Conservation (phyloP, 1,284 basidiomycete genomes). For the Veloboletus limbatus region DNA sequence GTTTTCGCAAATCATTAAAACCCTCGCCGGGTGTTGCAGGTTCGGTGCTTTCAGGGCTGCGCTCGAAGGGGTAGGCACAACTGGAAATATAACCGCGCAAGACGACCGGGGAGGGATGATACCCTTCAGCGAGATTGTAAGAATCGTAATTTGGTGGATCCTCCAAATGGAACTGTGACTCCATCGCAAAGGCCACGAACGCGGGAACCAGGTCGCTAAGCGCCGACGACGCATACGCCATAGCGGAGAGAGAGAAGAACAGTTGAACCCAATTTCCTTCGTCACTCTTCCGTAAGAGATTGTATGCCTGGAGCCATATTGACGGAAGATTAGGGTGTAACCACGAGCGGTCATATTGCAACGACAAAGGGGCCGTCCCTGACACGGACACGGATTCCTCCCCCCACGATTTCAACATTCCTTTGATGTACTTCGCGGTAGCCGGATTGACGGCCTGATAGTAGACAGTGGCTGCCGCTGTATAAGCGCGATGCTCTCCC, state of each 20-base stretch:
- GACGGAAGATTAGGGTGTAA: constrained; percentile 15
- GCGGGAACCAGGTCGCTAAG: constrained; percentile 21
- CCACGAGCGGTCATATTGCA: constrained; percentile 25
- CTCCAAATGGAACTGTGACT: constrained; percentile 12
- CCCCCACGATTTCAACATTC: constrained; percentile 16
- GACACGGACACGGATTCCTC: neutral
- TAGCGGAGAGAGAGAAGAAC: constrained; percentile 33
- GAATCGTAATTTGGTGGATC: constrained; percentile 14
- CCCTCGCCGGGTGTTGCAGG: constrained; percentile 9
- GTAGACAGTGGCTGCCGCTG: constrained; percentile 9
- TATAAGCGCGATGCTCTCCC: constrained; percentile 18
- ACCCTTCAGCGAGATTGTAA: constrained; percentile 18
- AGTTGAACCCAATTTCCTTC: constrained; percentile 24
- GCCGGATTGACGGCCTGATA: neutral
- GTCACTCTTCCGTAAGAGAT: constrained; percentile 21
- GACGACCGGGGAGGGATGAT: neutral
- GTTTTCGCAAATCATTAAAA: neutral
- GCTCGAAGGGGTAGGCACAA: constrained; percentile 9
- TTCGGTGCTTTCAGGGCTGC: constrained; percentile 15
- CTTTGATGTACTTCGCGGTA: neutral
- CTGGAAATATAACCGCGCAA: constrained; percentile 9
- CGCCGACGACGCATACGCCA: constrained; percentile 27
- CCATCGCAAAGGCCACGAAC: constrained; percentile 33
- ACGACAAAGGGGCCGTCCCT: constrained; percentile 4
- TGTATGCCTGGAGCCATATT: constrained; percentile 35